Evolutionary conservation across 805 yeast species (phyloP).

Genomic region (Yarrowia phangngaensis): DNA sequence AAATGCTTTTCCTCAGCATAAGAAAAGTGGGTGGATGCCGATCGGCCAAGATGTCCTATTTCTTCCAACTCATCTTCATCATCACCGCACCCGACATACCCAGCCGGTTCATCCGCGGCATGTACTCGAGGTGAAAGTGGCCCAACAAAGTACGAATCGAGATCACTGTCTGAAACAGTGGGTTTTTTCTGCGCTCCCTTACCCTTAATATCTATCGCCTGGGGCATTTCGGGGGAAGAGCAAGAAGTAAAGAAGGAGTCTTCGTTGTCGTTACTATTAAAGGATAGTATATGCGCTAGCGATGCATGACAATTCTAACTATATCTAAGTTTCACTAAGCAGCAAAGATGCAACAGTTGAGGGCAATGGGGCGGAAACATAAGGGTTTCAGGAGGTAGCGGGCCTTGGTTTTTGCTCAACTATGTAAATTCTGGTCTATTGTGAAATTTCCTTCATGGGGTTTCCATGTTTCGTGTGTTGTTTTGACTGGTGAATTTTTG

Average conservation of each 20-base stretch:
- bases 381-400: too few relatives aligned
- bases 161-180: constrained; percentile 8
- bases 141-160: constrained; percentile 21
- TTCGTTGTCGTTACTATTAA: too few relatives aligned
- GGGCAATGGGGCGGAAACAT: too few relatives aligned
- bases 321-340: too few relatives aligned
- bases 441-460: too few relatives aligned
- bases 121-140: constrained; percentile 2
- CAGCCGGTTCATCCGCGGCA: constrained; percentile 15
- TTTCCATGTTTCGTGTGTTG: too few relatives aligned
- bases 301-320: too few relatives aligned
- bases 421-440: too few relatives aligned
- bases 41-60: constrained; percentile 15
- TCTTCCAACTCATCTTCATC: constrained; percentile 29
- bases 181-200: not conserved
- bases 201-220: constrained; percentile 16
- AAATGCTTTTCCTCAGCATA: constrained; percentile 61
- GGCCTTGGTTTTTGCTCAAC: too few relatives aligned
- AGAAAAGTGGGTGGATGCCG: constrained; percentile 46
- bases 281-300: too few relatives aligned
- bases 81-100: constrained; percentile 25
- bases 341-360: too few relatives aligned
- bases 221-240: not conserved
- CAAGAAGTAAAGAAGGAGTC: not conserved
- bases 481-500: too few relatives aligned